Percentiles rank a stretch among this genome's conserved stretches.
Conservation (phyloP, 2,329 filamentous ascomycete species). For the Daldinia eschscholtzii region DNA sequence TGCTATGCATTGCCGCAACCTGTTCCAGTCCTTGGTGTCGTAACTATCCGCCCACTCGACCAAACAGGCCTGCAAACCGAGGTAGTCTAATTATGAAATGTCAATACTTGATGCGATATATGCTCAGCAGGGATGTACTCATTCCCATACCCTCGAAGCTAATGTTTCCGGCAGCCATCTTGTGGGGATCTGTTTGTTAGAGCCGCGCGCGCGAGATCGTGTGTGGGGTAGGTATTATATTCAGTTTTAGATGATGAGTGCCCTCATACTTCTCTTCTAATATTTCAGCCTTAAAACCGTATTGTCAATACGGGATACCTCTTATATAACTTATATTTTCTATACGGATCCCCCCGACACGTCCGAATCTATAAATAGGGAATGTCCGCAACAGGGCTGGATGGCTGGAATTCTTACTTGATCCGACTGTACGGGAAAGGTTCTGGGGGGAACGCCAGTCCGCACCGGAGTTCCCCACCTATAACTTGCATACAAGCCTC, state of each 20-base stretch:
- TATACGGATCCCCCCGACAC: conserved; percentile 34
- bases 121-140: conserved; percentile 1
- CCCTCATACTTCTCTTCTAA: not conserved
- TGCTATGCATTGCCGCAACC: conserved; percentile 71
- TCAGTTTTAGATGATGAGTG: not conserved
- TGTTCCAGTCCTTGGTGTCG: conserved; percentile 73
- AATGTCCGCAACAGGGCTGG: conserved; percentile 1
- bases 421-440: conserved; percentile 14
- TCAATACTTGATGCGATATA: not conserved
- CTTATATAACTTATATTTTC: not conserved
- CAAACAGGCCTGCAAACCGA: conserved; percentile 51
- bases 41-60: conserved; percentile 74
- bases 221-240: not conserved
- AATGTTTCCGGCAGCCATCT: conserved; percentile 44
- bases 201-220: not conserved
- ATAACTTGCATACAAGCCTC: not conserved
- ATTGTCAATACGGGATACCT: conserved; percentile 18
- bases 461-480: conserved; percentile 39
- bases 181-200: not conserved
- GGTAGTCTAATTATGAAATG: conserved; percentile 45
- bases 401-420: conserved; percentile 3
- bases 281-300: conserved; percentile 7
- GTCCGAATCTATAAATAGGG: conserved; percentile 18
- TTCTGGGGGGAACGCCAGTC: not conserved
- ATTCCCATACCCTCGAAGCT: conserved; percentile 45